Evolutionary conservation across 306 rosid genomes (phyloP).

Genomic region (Cucumis sativus): DNA sequence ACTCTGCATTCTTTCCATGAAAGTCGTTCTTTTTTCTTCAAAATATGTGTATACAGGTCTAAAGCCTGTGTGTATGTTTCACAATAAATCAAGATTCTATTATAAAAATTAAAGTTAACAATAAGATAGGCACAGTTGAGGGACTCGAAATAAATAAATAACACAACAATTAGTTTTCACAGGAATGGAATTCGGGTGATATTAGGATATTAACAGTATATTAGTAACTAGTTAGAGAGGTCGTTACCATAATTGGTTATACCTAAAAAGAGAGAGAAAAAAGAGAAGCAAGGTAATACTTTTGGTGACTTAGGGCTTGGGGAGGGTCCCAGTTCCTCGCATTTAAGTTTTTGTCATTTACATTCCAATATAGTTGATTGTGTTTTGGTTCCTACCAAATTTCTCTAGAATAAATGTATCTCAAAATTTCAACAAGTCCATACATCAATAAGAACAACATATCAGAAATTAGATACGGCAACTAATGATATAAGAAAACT

Average conservation of each 20-base stretch:
- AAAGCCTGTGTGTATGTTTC: neutral
- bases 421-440: neutral
- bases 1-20: neutral
- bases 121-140: neutral
- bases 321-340: no score
- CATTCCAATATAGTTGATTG: no score
- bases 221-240: no score
- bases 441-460: neutral
- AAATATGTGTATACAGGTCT: neutral
- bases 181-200: no score
- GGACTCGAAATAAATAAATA: neutral
- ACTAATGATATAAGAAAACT: neutral
- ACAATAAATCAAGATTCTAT: neutral
- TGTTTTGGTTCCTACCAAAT: no score
- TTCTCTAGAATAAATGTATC: neutral
- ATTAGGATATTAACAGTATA: no score
- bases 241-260: no score
- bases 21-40: neutral
- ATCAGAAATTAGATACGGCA: neutral
- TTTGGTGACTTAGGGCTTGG: no score
- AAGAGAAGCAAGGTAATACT: no score
- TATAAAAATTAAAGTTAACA: neutral
- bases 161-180: neutral
- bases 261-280: no score
- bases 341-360: no score